These are phyloP conservation scores for Silene uniflora DNA, from an alignment of 148 eudicot species.

Conservation along the genomic window DNA sequence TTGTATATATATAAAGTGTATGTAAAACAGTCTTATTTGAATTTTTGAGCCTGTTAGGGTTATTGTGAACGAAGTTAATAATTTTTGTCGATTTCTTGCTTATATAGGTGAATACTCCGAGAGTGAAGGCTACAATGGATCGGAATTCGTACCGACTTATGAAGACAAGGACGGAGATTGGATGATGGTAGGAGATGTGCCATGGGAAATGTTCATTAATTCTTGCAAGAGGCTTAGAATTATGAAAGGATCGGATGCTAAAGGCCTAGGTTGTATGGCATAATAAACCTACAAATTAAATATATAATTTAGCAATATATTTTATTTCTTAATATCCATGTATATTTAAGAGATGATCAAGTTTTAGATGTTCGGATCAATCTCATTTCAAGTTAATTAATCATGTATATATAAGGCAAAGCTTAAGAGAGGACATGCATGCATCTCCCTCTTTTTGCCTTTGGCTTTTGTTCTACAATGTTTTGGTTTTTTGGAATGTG, in stretches of 20 bases:
- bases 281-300: background rate
- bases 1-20: too few species aligned
- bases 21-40: too few species aligned
- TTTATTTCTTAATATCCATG: slow-evolving; percentile 1
- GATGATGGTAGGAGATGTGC: slow-evolving; percentile 42
- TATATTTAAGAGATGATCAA: slow-evolving; percentile 19
- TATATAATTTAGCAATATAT: background rate
- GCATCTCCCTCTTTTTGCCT: background rate
- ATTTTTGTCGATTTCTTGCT: background rate
- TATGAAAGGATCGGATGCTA: slow-evolving; percentile 33
- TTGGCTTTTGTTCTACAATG: background rate
- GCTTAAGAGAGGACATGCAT: background rate
- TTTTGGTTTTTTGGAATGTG: slow-evolving; percentile 8
- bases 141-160: slow-evolving; percentile 29
- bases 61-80: background rate
- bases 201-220: slow-evolving; percentile 40
- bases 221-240: slow-evolving; percentile 39
- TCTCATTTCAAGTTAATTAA: slow-evolving; percentile 15
- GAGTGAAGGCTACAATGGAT: slow-evolving; percentile 32
- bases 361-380: slow-evolving; percentile 4
- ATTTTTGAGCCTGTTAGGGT: too few species aligned
- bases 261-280: slow-evolving; percentile 26
- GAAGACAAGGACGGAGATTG: slow-evolving; percentile 42
- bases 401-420: slow-evolving; percentile 13
- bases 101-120: slow-evolving; percentile 24